These are phyloP conservation scores for Chaetomiaceae sp. DNA, from an alignment of 2,329 filamentous ascomycete genomes.

Conservation along the genomic window DNA sequence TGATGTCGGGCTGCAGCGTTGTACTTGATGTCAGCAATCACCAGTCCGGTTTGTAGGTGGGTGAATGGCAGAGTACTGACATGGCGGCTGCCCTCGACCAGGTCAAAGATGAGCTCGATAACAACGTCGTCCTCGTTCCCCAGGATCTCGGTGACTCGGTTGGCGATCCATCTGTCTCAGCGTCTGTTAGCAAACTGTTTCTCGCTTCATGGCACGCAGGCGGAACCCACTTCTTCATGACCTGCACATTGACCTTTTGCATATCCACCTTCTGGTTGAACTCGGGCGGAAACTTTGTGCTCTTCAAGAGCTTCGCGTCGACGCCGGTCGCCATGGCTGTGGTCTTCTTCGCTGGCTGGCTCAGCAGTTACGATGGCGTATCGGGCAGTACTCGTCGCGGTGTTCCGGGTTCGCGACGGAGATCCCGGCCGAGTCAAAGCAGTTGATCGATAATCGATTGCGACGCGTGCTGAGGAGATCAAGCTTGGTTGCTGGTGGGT, in stretches of 20 bases:
- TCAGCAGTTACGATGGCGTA: too few relatives aligned
- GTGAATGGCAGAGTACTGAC: conserved; percentile 48
- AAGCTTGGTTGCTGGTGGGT: background rate
- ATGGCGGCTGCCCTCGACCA: conserved; percentile 68
- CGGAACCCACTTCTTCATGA: conserved; percentile 87
- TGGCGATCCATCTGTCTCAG: conserved; percentile 79
- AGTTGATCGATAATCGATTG: too few relatives aligned
- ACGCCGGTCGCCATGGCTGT: conserved; percentile 71
- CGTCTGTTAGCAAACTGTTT: background rate
- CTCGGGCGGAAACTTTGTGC: conserved; percentile 89
- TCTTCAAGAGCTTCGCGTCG: conserved; percentile 82
- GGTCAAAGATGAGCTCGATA: conserved; percentile 72
- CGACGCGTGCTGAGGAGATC: conserved; percentile 3
- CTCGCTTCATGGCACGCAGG: background rate
- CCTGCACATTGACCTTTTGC: conserved; percentile 91
- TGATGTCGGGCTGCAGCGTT: conserved; percentile 76
- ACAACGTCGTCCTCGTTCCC: conserved; percentile 95
- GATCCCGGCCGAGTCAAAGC: too few relatives aligned
- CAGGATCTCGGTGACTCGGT: conserved; percentile 79
- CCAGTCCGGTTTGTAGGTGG: background rate
- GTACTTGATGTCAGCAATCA: conserved; percentile 25
- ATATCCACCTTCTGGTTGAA: conserved; percentile 97
- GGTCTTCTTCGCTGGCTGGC: background rate
- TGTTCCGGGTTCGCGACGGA: too few relatives aligned
- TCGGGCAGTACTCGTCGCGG: too few relatives aligned